These are phyloP conservation scores for Colletotrichum euphorbiae DNA, from an alignment of 2,329 filamentous ascomycete species.

Conservation along the genomic window DNA sequence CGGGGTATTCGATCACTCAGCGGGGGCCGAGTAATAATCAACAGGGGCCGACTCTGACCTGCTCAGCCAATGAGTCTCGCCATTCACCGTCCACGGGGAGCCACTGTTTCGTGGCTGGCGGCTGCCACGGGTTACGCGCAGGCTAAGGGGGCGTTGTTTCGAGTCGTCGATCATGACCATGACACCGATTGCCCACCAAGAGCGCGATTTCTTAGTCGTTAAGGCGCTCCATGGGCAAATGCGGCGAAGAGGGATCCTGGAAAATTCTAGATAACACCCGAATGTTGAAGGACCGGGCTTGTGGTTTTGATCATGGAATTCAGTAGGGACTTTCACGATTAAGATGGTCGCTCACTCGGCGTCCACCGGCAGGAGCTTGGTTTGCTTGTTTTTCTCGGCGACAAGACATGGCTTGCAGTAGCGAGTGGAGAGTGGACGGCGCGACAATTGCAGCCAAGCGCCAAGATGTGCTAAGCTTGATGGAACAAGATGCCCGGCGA, in stretches of 20 bases:
- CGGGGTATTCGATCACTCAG: not conserved
- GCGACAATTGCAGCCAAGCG: conserved; percentile 25
- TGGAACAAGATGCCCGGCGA: conserved; percentile 16
- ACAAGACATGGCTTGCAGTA: conserved; percentile 10
- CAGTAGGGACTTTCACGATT: not conserved
- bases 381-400: conserved; percentile 31
- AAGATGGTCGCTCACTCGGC: not conserved
- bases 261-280: not conserved
- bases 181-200: not conserved
- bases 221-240: not conserved
- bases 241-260: not conserved
- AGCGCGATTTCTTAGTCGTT: not conserved
- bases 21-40: not conserved
- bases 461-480: conserved; percentile 19
- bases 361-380: conserved; percentile 20
- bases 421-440: conserved; percentile 16
- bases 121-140: not conserved
- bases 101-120: conserved; percentile 19
- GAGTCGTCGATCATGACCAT: conserved; percentile 15
- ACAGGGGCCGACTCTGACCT: conserved; percentile 1
- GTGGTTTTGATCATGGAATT: not conserved
- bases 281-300: not conserved
- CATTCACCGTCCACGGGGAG: not conserved
- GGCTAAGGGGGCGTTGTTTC: conserved; percentile 20
- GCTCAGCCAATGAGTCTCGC: conserved; percentile 1